Evolutionary conservation across 1,139 yeast species (phyloP).

Genomic region (Wickerhamomyces sp.): DNA sequence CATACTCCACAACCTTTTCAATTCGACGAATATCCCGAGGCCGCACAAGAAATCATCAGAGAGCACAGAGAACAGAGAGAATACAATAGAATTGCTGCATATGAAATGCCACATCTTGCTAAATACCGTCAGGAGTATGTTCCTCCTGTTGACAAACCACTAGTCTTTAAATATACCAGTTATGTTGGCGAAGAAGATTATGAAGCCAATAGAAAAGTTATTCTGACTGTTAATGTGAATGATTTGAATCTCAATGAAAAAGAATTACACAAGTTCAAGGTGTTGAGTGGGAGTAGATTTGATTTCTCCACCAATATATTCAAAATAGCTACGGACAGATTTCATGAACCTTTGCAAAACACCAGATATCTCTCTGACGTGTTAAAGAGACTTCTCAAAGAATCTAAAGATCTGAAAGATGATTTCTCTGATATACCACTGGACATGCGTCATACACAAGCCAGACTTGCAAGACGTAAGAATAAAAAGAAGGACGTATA

Average conservation of each 20-base stretch:
- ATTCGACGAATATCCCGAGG: constrained; percentile 54
- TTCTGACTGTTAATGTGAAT: constrained; percentile 47
- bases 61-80: constrained; percentile 61
- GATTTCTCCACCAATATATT: constrained; percentile 56
- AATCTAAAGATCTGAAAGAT: constrained; percentile 63
- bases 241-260: constrained; percentile 49
- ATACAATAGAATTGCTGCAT: constrained; percentile 80
- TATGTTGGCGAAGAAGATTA: constrained; percentile 61
- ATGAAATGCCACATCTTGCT: constrained; percentile 81
- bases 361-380: constrained; percentile 67
- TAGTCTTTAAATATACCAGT: constrained; percentile 65
- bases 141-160: constrained; percentile 49
- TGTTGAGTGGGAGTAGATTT: constrained; percentile 77
- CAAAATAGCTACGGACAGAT: constrained; percentile 58
- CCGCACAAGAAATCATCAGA: constrained; percentile 55
- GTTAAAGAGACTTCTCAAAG: constrained; percentile 54
- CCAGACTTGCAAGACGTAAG: constrained; percentile 41
- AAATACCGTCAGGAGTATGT: constrained; percentile 64
- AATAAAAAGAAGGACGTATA: constrained; percentile 19
- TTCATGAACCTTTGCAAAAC: constrained; percentile 80
- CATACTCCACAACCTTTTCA: constrained; percentile 23
- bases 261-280: constrained; percentile 69
- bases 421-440: constrained; percentile 73
- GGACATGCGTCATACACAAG: constrained; percentile 63
- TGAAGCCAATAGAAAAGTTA: constrained; percentile 72